Base-by-base conservation (phyloP, 2,329 filamentous ascomycete genomes). In the Ophiostoma australiae region DNA sequence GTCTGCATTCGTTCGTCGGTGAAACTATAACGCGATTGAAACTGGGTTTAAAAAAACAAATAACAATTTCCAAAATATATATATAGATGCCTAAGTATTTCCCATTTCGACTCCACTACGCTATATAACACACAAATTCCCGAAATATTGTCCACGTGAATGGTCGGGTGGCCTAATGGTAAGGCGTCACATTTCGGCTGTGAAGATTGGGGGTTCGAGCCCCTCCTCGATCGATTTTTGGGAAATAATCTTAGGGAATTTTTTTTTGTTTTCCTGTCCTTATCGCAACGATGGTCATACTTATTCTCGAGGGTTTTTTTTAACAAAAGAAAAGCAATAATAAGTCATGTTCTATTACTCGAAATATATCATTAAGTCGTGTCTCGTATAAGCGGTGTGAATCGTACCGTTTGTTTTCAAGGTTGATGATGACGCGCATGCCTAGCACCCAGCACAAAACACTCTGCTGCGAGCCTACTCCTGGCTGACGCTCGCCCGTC, bases 101-200 rank as follows among this genome's bases (percentile, higher is more conserved):
- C n/a, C 48, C 5, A 20, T 1, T 27, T 27, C 7, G 13, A 8
- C 52, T 58, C 11, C 11, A 27, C 15, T 5, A 33, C 15, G 8
- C 67, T 70, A 55, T 66, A 48, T 63, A 69, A 69, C 3, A 4
- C 10, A 31, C 35, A 55, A 31, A 67, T 67, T 23, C 5, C 4
- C 39, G n/a, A 61, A 63, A 55, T 68, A 13, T 66, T 44, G 8
- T 70, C 68, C 65, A 68, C 70, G 61, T 70, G 58, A 72, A 48
- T 73, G 74, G 74, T 74, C 74, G 74, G 74, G 73, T 75, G 74
- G 74, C 74, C 74, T 75, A 75, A 75, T 75, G 74, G 74, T 75
- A 75, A 75, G 74, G 74, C 74, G 74, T 71, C 71, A 75, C 72
- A 74, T 75, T 75, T 75, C 74, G 74, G 74, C 74, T 74, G 72